Evolutionary conservation across 2,329 filamentous ascomycete species (phyloP).

Genomic region (Pyrenochaeta sp.): DNA sequence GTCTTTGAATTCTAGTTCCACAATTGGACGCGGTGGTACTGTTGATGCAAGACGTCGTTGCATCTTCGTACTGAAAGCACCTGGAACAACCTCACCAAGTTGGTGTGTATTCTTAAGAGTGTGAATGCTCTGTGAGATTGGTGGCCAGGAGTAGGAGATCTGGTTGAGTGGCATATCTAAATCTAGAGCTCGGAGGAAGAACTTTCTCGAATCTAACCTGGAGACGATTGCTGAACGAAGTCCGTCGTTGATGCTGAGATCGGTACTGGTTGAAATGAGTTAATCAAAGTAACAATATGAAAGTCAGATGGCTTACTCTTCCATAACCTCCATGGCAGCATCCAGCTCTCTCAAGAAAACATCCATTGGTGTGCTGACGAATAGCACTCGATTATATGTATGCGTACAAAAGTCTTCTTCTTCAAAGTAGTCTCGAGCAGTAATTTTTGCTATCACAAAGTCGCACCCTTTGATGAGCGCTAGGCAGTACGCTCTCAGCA

Average conservation of each 20-base stretch:
- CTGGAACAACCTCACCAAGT: slow-evolving; percentile 71
- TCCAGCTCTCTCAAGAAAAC: slow-evolving; percentile 46
- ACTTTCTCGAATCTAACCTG: slow-evolving; percentile 72
- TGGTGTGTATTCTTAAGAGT: slow-evolving; percentile 67
- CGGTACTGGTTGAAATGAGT: slow-evolving; percentile 28
- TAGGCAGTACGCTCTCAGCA: slow-evolving; percentile 86
- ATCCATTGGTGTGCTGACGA: slow-evolving; percentile 59
- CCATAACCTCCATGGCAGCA: slow-evolving; percentile 38
- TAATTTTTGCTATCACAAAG: slow-evolving; percentile 78
- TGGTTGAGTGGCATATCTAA: slow-evolving; percentile 39
- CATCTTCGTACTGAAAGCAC: slow-evolving; percentile 89
- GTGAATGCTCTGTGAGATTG: slow-evolving; percentile 55
- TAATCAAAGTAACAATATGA: not conserved
- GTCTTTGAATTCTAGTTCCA: slow-evolving; percentile 76
- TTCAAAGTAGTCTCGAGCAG: slow-evolving; percentile 90
- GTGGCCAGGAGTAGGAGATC: slow-evolving; percentile 47
- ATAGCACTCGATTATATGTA: slow-evolving; percentile 81
- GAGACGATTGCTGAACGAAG: slow-evolving; percentile 65
- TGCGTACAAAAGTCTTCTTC: slow-evolving; percentile 98
- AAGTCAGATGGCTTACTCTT: slow-evolving; percentile 35
- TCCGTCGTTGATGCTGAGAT: slow-evolving; percentile 43
- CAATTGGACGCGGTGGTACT: slow-evolving; percentile 89
- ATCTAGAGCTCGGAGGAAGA: slow-evolving; percentile 66
- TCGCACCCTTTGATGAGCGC: slow-evolving; percentile 84
- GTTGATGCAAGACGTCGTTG: slow-evolving; percentile 93